Conservation (phyloP, 495 filamentous ascomycete genomes). For the Poronia punctata region DNA sequence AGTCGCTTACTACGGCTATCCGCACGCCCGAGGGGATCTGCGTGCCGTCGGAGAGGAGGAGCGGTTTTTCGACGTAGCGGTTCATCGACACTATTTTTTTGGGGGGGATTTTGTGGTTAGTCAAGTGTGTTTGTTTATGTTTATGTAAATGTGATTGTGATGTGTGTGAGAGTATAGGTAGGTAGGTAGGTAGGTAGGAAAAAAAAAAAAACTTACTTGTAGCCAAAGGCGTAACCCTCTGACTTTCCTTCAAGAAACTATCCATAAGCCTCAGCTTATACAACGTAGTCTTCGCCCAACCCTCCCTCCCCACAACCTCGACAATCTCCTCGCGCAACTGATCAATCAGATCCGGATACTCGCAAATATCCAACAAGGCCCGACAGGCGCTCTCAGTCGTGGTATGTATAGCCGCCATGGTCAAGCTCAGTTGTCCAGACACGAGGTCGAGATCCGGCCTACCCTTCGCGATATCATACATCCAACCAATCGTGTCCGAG, state of each 20-base stretch:
- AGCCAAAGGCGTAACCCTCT: conserved; percentile 28
- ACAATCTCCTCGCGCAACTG: conserved; percentile 34
- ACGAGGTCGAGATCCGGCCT: conserved; percentile 19
- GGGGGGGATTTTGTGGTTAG: no score
- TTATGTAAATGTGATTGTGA: no score
- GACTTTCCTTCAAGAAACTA: conserved; percentile 40
- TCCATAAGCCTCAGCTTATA: conserved; percentile 48
- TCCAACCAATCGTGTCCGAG: conserved; percentile 30
- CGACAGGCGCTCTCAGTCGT: conserved; percentile 30
- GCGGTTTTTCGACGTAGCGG: conserved; percentile 30
- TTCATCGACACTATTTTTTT: conserved; percentile 36
- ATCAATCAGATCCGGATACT: conserved; percentile 30
- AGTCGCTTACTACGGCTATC: conserved; percentile 29
- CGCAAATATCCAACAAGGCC: conserved; percentile 33
- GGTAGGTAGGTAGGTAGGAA: no score
- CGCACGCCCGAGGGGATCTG: conserved; percentile 44
- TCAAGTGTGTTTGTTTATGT: no score
- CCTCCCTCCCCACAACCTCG: conserved; percentile 26
- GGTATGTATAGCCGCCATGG: conserved; percentile 32
- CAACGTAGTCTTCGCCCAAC: conserved; percentile 41
- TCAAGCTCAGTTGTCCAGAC: conserved; percentile 22
- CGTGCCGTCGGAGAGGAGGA: conserved; percentile 40
- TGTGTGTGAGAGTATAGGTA: no score
- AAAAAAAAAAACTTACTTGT: conserved; percentile 32
- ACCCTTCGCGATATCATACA: conserved; percentile 24